Percentiles rank a stretch among this genome's conserved stretches.
Conservation (phyloP, 257 asterid species). For the Nicotiana tomentosiformis region DNA sequence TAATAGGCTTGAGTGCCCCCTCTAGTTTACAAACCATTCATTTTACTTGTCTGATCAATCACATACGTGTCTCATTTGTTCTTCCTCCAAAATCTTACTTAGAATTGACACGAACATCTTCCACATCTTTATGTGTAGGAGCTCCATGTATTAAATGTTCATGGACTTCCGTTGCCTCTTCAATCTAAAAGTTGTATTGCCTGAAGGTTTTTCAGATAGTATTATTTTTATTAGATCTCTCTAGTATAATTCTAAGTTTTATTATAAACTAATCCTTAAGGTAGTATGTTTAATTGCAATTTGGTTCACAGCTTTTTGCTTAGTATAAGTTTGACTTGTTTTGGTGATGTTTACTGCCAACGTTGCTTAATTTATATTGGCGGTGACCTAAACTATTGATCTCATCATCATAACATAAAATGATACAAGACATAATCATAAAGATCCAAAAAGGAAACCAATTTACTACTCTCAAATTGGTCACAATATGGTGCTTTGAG, state of each 20-base stretch:
- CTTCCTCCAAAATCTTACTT: not conserved
- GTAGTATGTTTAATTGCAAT: not conserved
- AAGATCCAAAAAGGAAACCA: not conserved
- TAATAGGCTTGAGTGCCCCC: not conserved
- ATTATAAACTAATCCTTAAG: not conserved
- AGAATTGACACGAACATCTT: not conserved
- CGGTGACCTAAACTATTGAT: not conserved
- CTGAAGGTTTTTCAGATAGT: not conserved
- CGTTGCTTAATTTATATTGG: not conserved
- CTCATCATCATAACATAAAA: not conserved
- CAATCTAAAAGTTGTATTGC: not conserved
- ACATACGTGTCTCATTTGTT: not conserved
- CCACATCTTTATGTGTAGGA: not conserved
- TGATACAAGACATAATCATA: not conserved
- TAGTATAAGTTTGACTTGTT: not conserved
- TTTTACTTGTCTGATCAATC: not conserved
- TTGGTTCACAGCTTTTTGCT: not conserved
- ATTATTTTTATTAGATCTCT: not conserved
- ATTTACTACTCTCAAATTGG: too few species aligned
- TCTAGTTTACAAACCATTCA: not conserved
- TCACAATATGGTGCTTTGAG: too few species aligned
- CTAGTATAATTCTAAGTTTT: not conserved
- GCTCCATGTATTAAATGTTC: not conserved
- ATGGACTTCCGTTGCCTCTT: not conserved
- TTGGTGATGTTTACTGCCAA: not conserved